phyloP scores from a whole-genome alignment of 1,284 basidiomycete genomes.

The Microbotryum intermedium region DNA sequence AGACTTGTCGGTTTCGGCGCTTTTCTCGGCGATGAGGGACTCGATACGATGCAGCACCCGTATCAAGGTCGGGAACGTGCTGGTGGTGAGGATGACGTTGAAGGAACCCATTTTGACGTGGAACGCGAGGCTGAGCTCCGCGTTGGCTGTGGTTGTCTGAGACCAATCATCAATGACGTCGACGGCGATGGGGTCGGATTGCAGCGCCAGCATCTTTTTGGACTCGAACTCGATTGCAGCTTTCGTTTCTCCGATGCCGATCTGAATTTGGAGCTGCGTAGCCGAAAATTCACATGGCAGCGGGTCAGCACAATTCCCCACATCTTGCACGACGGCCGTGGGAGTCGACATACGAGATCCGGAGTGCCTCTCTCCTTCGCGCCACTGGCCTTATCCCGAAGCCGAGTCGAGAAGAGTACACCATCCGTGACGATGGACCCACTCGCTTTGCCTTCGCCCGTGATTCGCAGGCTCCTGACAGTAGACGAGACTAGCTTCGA shows the following conservation, averaged over 20 bases:
- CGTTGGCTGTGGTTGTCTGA: not conserved
- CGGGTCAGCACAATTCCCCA: no score
- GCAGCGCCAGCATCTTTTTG: constrained; percentile 17
- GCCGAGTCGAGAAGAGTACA: not conserved
- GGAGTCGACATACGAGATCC: constrained; percentile 3
- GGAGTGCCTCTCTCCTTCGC: not conserved
- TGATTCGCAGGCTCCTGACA: not conserved
- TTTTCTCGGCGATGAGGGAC: constrained; percentile 20
- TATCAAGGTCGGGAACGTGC: constrained; percentile 20
- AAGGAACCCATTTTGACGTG: constrained; percentile 15
- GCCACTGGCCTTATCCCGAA: constrained; percentile 1
- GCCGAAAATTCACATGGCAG: no score
- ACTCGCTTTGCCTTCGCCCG: constrained; percentile 7
- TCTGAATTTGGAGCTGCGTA: constrained; percentile 9
- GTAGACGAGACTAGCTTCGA: not conserved
- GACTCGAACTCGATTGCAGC: constrained; percentile 22
- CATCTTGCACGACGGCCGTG: not conserved
- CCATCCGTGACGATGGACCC: not conserved
- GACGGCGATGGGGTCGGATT: constrained; percentile 24
- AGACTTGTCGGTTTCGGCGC: not conserved
- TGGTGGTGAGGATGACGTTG: constrained; percentile 21
- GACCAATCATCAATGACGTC: constrained; percentile 28
- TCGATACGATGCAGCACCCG: constrained; percentile 10
- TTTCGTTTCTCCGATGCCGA: constrained; percentile 14
- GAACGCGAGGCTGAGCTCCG: constrained; percentile 8